Conservation (phyloP, 768 basidiomycete species). For the Mycena filopes region DNA sequence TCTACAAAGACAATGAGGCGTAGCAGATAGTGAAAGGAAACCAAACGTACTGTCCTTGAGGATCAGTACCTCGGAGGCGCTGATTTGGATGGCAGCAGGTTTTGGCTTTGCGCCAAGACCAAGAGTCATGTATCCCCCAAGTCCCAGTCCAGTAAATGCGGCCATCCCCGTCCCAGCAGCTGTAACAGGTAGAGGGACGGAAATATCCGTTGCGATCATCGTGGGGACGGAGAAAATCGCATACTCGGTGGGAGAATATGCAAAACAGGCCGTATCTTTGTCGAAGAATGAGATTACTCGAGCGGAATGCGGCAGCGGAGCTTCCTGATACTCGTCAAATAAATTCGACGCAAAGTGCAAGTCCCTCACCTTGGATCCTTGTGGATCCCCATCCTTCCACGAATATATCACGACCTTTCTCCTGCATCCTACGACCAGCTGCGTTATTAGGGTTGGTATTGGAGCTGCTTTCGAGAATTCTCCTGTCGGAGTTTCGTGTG, state of each 20-base stretch:
- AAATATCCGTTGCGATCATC: slow-evolving; percentile 66
- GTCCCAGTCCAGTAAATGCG: slow-evolving; percentile 79
- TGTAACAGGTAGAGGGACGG: slow-evolving; percentile 58
- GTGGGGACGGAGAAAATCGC: slow-evolving; percentile 76
- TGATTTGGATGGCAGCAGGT: slow-evolving; percentile 65
- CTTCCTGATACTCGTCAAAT: slow-evolving; percentile 65
- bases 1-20: slow-evolving; percentile 50
- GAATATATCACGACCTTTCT: slow-evolving; percentile 86
- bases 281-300: slow-evolving; percentile 82
- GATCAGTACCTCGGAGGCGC: slow-evolving; percentile 73
- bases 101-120: slow-evolving; percentile 81
- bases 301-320: slow-evolving; percentile 88
- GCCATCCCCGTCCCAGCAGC: slow-evolving; percentile 65
- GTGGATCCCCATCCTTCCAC: slow-evolving; percentile 87
- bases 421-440: slow-evolving; percentile 86
- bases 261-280: slow-evolving; percentile 71
- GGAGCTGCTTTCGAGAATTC: slow-evolving; percentile 50
- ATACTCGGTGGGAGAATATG: slow-evolving; percentile 83
- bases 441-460: slow-evolving; percentile 77
- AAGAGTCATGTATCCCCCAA: slow-evolving; percentile 88
- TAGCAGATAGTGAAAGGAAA: neutral
- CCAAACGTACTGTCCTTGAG: slow-evolving; percentile 78
- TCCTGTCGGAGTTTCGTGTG: slow-evolving; percentile 40
- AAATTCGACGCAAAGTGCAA: neutral
- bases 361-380: slow-evolving; percentile 71